Evolutionary conservation across 495 filamentous ascomycete genomes (phyloP).

Genomic region (Sordaria brevicollis): DNA sequence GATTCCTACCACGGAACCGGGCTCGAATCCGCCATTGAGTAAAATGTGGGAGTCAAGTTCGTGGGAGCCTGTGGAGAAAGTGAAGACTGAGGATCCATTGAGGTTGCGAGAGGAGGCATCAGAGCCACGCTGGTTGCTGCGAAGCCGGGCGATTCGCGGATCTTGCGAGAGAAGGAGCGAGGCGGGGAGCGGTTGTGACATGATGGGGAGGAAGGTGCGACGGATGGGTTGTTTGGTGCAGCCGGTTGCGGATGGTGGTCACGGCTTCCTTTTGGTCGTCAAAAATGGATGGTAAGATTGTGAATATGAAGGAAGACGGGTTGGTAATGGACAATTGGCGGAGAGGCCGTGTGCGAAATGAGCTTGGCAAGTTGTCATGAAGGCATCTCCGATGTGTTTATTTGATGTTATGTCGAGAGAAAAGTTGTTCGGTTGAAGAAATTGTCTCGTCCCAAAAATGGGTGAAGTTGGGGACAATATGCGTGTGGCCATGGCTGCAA

Average conservation of each 20-base stretch:
- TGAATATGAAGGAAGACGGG: background rate
- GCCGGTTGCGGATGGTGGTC: background rate
- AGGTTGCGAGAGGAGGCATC: too few species aligned
- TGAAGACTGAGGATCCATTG: constrained; percentile 8
- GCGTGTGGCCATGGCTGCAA: background rate
- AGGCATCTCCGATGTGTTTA: background rate
- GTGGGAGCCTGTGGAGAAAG: constrained; percentile 26
- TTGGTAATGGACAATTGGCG: background rate
- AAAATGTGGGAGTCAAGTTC: constrained; percentile 38
- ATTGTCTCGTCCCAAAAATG: background rate
- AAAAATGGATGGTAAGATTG: background rate
- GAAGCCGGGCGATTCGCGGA: background rate
- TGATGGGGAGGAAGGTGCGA: constrained; percentile 1
- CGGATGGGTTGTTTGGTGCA: background rate
- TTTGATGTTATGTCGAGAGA: too few species aligned
- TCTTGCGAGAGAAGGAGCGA: background rate
- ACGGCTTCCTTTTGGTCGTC: background rate
- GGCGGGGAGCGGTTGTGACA: background rate
- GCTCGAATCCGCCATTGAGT: constrained; percentile 23
- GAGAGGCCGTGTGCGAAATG: background rate
- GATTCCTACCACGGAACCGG: constrained; percentile 38
- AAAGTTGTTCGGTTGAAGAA: background rate
- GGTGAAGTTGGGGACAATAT: background rate
- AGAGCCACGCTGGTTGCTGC: too few species aligned
- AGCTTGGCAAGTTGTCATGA: background rate